Base-by-base conservation (phyloP, 169 alveolate species). In the Amoebophrya sp. region DNA sequence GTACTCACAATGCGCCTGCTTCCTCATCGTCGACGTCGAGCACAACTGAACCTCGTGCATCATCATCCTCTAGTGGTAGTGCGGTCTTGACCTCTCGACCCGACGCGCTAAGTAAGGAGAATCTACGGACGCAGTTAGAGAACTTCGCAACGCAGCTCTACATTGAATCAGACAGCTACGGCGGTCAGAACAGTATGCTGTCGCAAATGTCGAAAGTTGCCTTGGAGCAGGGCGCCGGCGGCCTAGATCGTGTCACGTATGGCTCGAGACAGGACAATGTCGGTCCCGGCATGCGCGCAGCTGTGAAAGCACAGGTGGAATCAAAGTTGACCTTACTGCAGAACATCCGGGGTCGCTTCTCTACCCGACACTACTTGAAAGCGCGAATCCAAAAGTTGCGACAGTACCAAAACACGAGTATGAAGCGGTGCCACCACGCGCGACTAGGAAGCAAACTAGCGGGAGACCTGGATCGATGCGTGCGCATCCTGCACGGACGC, bases 261-360 rank as follows among this genome's bases (percentile, higher is more conserved):
- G 38, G 53, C 39, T n/a, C 92, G 26, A 34, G 65, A 18, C 92
- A 78, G 0, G 92, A 90, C 41, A 41, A 41, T 41, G 83, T 90
- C 26, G 38, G 36, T 41, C 92, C 92, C n/a, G 92, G 92, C 12
- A 33, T 90, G 78, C 92, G 92, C 0, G 47, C 41, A 77, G 53
- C 53, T 41, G 65, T 90, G 41, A 90, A 90, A 78, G 83, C 53
- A 14, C 78, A 53, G 0, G 41, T 90, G 36, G 65, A 90, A 41
- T 39, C 41, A 78, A 90, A 65, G 92, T 90, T 53, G 41, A 10
- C 40, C 3, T 24, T 6, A 1, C 24, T 39, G 38, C 33, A 78
- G 90, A 39, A 78, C 40, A 6, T 29, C n/a, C 91, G 76, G 33
- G 77, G 53, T 10, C 91, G 40, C 0, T 89, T 41, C 53, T 0